Percentiles rank a stretch among this genome's conserved stretches.
phyloP scores from a whole-genome alignment of 78 protist genomes.

The Monocercomonoides exilis region DNA sequence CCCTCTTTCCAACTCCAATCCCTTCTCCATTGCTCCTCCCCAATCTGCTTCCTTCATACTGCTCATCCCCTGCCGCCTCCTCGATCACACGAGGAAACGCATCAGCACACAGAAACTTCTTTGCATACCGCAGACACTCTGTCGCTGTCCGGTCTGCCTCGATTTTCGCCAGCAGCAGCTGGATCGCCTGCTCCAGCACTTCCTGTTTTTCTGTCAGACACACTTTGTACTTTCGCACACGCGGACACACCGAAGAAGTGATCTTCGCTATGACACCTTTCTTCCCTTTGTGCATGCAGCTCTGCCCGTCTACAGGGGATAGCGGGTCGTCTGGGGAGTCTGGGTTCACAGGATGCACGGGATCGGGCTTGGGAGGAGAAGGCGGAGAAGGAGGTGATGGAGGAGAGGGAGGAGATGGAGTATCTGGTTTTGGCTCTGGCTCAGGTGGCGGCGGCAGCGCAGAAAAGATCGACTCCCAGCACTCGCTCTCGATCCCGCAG shows the following conservation, averaged over 20 bases:
- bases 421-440: neutral
- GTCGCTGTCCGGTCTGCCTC: neutral
- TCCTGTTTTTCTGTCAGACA: neutral
- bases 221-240: neutral
- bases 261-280: no score
- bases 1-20: no score
- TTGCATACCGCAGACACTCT: neutral
- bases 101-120: neutral
- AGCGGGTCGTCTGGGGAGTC: no score
- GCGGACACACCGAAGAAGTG: no score
- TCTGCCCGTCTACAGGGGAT: no score
- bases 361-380: no score
- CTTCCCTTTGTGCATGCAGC: no score
- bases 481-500: constrained; percentile 40
- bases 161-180: neutral
- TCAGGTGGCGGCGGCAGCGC: neutral
- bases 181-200: neutral
- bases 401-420: neutral
- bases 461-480: neutral
- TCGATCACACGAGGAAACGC: neutral
- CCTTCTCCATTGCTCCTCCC: no score
- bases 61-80: neutral
- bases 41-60: no score
- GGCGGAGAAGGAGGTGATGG: neutral
- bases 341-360: no score